phyloP scores from a whole-genome alignment of 805 yeast genomes.

The Nakazawaea sp. region DNA sequence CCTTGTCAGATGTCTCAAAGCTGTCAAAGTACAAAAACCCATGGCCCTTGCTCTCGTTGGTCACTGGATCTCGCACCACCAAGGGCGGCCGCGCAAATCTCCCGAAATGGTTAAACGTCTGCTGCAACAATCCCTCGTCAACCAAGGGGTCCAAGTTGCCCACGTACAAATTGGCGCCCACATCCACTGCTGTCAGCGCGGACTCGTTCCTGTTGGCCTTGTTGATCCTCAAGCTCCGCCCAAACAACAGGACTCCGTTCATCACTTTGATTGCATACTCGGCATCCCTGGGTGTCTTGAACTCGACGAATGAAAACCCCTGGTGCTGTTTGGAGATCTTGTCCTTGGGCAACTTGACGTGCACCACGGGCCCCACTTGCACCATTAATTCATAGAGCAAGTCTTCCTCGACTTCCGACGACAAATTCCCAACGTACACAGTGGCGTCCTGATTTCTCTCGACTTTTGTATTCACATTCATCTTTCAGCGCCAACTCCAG shows the following conservation, averaged over 20 bases:
- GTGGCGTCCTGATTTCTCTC: constrained; percentile 55
- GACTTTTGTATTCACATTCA: background rate
- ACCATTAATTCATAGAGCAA: constrained; percentile 74
- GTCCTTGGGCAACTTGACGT: constrained; percentile 74
- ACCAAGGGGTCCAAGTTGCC: constrained; percentile 63
- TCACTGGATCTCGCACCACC: constrained; percentile 39
- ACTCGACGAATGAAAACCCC: constrained; percentile 87
- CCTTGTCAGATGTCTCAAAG: constrained; percentile 66
- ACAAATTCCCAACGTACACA: constrained; percentile 78
- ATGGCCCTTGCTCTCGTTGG: constrained; percentile 48
- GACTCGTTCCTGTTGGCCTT: constrained; percentile 31
- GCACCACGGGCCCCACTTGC: constrained; percentile 75
- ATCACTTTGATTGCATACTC: constrained; percentile 60
- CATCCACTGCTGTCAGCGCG: constrained; percentile 17
- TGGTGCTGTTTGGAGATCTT: constrained; percentile 63
- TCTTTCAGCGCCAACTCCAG: background rate
- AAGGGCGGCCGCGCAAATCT: constrained; percentile 41
- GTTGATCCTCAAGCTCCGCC: constrained; percentile 53
- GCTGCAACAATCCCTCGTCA: constrained; percentile 48
- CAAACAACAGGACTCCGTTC: constrained; percentile 55
- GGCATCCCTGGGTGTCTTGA: constrained; percentile 51
- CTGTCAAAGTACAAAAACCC: constrained; percentile 62
- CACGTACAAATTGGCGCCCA: constrained; percentile 46
- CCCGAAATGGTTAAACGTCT: constrained; percentile 69
- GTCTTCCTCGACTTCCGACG: constrained; percentile 63